Evolutionary conservation across 495 filamentous ascomycete species (phyloP), one percentile per base, ranked within the genome.

Genomic region (Aspergillus homomorphus): DNA sequence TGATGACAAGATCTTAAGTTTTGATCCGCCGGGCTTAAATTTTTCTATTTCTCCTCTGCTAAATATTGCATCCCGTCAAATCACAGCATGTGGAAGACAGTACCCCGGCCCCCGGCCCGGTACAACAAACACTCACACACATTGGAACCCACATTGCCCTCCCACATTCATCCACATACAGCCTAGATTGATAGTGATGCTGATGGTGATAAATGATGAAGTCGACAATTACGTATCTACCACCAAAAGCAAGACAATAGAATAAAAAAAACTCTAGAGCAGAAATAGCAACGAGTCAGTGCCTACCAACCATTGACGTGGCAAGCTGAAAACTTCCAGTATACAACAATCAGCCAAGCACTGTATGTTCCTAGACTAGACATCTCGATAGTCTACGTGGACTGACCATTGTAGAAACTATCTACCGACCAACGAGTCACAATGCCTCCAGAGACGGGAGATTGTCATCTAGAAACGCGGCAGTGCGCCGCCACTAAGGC

Each of bases 381-480:
- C n/a, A n/a, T 12, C 33, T 14, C 33, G 7, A 9, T 12, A 38
- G 12, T 38, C 33, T 14, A 2, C 33, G 2, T 2, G 33, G 5
- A 5, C 4, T 10, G 15, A 38, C 33, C 10, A 6, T 38, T 2
- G 10, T 2, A 5, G 33, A 38, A 38, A 38, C 33, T 38, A 38
- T 38, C 33, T 38, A 38, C 33, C 33, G 33, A 38, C 33, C 33
- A 7, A 38, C 33, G 33, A 38, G 33, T 38, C 33, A 38, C 46
- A 50, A 18, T 30, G 45, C 56, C 53, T 56, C 57, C 58, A 51
- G 57, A 58, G 50, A 59, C 63, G 64, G 64, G 64, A 67, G 64
- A 67, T 67, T 62, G 64, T 54, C 61, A 54, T 66, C 61, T 60
- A 60, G 58, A 64, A 63, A 63, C 57, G 51, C 60, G 61, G 64